phyloP scores from a whole-genome alignment of 163 green algal genomes.

The Chloromonas sp. region DNA sequence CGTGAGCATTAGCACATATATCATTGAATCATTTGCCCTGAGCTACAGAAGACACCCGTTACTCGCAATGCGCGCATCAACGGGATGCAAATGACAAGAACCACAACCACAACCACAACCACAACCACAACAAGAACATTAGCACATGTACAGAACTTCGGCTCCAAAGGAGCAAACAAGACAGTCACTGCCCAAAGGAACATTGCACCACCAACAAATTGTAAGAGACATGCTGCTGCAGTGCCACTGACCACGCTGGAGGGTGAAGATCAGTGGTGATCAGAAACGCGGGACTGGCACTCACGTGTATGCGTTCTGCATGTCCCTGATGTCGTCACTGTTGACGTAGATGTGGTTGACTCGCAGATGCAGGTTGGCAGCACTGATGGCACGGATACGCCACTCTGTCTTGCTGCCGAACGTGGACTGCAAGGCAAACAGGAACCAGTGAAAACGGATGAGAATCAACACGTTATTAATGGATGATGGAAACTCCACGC shows the following conservation, averaged over 20 bases:
- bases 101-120: too few relatives aligned
- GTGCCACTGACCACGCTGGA: too few relatives aligned
- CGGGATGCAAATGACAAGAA: neutral
- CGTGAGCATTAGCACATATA: neutral
- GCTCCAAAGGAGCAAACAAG: too few relatives aligned
- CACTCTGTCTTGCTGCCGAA: slow-evolving; percentile 98
- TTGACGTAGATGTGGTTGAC: slow-evolving; percentile 99
- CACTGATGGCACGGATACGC: slow-evolving; percentile 93
- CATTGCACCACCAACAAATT: too few relatives aligned
- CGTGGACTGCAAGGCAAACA: slow-evolving; percentile 40
- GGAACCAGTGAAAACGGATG: neutral
- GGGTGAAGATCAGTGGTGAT: too few relatives aligned
- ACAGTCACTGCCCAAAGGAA: too few relatives aligned
- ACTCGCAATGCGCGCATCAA: neutral
- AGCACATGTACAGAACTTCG: too few relatives aligned
- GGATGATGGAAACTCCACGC: too few relatives aligned
- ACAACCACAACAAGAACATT: too few relatives aligned
- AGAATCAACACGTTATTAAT: too few relatives aligned
- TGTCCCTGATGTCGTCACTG: slow-evolving; percentile 79
- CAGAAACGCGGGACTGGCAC: neutral
- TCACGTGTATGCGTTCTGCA: slow-evolving; percentile 72
- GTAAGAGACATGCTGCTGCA: too few relatives aligned
- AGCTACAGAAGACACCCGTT: too few relatives aligned
- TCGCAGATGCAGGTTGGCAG: slow-evolving; percentile 96
- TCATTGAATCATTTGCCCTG: neutral